phyloP scores from a whole-genome alignment of 1,284 basidiomycete genomes.

The Trametes hirsuta region DNA sequence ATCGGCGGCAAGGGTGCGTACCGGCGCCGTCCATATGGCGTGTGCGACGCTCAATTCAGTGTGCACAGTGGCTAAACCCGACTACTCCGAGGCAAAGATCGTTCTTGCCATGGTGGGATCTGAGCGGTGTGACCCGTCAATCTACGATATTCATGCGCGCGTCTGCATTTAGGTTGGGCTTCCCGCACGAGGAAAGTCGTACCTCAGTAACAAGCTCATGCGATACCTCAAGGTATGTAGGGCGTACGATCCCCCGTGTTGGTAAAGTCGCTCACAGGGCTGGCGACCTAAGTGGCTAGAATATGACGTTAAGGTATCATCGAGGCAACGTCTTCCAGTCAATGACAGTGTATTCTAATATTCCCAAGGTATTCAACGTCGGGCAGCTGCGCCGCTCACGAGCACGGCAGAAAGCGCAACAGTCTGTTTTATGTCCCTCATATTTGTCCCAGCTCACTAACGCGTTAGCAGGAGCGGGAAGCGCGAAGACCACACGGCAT shows the following conservation, averaged over 20 bases:
- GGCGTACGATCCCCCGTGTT: background rate
- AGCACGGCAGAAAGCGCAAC: constrained; percentile 76
- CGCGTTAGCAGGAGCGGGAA: constrained; percentile 63
- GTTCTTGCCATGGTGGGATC: constrained; percentile 91
- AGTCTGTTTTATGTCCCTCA: constrained; percentile 47
- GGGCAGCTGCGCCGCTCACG: constrained; percentile 92
- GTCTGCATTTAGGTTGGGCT: constrained; percentile 62
- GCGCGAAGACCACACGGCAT: constrained; percentile 89
- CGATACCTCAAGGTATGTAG: constrained; percentile 71
- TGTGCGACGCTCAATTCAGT: background rate
- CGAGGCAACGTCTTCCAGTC: too few species aligned
- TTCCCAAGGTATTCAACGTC: constrained; percentile 89
- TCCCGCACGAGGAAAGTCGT: constrained; percentile 85
- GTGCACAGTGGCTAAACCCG: constrained; percentile 85
- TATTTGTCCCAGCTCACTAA: background rate
- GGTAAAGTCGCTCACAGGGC: background rate
- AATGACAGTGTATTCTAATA: constrained; percentile 4
- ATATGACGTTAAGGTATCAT: constrained; percentile 87
- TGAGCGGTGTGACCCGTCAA: constrained; percentile 35
- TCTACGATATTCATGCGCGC: constrained; percentile 30
- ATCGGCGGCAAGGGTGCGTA: constrained; percentile 77
- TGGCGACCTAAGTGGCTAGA: constrained; percentile 83
- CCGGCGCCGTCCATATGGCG: constrained; percentile 1
- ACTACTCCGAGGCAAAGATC: constrained; percentile 98
- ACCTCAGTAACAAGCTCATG: constrained; percentile 84